Evolutionary conservation across 768 basidiomycete species (phyloP), one percentile per base, ranked within the genome.

Genomic region (Suillus paluster): DNA sequence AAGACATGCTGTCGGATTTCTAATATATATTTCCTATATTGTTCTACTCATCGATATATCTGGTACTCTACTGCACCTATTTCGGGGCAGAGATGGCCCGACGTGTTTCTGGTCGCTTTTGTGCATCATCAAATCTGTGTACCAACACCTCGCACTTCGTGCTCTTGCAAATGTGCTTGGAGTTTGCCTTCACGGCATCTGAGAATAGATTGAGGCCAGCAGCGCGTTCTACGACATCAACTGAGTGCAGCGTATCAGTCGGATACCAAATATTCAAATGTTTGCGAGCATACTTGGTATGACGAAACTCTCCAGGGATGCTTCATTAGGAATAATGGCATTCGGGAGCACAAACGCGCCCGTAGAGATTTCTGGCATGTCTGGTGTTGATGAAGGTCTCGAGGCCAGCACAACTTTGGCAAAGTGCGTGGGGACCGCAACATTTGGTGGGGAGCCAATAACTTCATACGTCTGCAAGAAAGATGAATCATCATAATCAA

Each of bases 331-430:
- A 63, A 99, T 99, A 58, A 84, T 79, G n/a, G 92, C 88, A 75
- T 99, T 99, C 0, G 97, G 97, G 14, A 99, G 83, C 7, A 99
- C 93, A 72, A 99, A 99, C 12, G 96, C 97, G 14, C 96, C 97
- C 3, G 91, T 86, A 0, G 92, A 86, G 48, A 97, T 80, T 67
- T 99, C 95, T 6, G 83, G 80, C 15, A 88, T 72, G 58, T 91
- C 79, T 7, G 87, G 92, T 1, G 83, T 89, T 39, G 84, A 83
- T 11, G 92, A 80, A 0, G 93, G 90, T 65, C 84, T 85, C 0
- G 92, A 83, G 2, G 91, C 83, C 57, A 98, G 80, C 25, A 98
- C 88, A 36, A 98, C 96, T 75, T 99, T 99, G 36, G 97, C 96
- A 73, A 99, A 99, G 73, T 99, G 97, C 6, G 97, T 99, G 2